Evolutionary conservation across 2,329 filamentous ascomycete genomes (phyloP).

Genomic region (Sarocladium kiliense): DNA sequence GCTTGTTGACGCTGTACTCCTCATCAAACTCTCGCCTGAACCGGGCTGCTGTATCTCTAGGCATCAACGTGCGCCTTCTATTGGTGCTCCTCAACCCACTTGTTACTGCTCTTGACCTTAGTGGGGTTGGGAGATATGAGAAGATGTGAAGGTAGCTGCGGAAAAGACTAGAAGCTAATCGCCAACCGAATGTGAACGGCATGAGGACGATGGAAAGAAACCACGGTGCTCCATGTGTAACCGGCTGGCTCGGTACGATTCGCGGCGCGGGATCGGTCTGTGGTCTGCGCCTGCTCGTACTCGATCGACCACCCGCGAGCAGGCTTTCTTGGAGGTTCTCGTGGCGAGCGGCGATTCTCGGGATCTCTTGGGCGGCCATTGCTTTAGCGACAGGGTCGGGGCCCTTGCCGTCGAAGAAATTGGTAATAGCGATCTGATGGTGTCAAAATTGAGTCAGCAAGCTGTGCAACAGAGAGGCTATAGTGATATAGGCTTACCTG

Average conservation of each 20-base stretch:
- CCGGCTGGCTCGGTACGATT: slow-evolving; percentile 72
- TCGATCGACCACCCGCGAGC: slow-evolving; percentile 23
- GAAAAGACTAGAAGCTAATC: slow-evolving; percentile 62
- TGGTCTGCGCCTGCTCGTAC: slow-evolving; percentile 19
- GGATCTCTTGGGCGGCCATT: slow-evolving; percentile 57
- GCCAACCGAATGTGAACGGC: slow-evolving; percentile 75
- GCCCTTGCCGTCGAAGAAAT: slow-evolving; percentile 95
- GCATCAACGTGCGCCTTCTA: slow-evolving; percentile 71
- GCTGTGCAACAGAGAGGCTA: slow-evolving; percentile 9
- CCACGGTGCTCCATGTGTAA: slow-evolving; percentile 66
- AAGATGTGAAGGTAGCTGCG: slow-evolving; percentile 72
- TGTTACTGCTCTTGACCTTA: slow-evolving; percentile 50
- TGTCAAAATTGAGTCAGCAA: neutral
- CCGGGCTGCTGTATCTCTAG: slow-evolving; percentile 79
- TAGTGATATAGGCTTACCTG: slow-evolving; percentile 50
- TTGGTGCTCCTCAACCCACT: slow-evolving; percentile 56
- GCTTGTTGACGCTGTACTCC: slow-evolving; percentile 68
- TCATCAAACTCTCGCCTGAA: slow-evolving; percentile 95
- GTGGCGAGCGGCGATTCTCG: slow-evolving; percentile 58
- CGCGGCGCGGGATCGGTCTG: slow-evolving; percentile 68
- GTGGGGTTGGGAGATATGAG: slow-evolving; percentile 68
- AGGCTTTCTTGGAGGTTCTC: slow-evolving; percentile 69
- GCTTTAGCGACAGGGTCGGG: slow-evolving; percentile 77
- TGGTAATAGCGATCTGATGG: slow-evolving; percentile 80
- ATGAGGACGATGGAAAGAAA: slow-evolving; percentile 75